A percentile compares a stretch with the other conserved stretches of the same genome.
phyloP scores from a whole-genome alignment of 1,284 basidiomycete genomes.

The Tremellales sp. region DNA sequence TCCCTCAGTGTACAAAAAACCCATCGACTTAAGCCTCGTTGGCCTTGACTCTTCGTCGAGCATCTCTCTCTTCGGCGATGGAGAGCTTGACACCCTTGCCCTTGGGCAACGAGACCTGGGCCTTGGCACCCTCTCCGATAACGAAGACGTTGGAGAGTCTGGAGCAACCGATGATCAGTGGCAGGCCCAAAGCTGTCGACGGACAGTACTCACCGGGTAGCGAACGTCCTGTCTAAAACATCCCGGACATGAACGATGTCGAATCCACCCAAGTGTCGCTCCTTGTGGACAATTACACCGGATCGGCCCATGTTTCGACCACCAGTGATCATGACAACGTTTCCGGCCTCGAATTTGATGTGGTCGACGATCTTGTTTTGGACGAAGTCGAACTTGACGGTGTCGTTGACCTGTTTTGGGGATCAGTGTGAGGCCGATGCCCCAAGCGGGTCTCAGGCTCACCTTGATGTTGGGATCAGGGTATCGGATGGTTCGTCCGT shows the following conservation, averaged over 20 bases:
- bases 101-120: slow-evolving; percentile 95
- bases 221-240: slow-evolving; percentile 89
- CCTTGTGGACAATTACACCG: slow-evolving; percentile 90
- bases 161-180: slow-evolving; percentile 13
- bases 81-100: slow-evolving; percentile 70
- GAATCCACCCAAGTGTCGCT: slow-evolving; percentile 97
- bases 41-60: slow-evolving; percentile 39
- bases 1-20: slow-evolving; percentile 10
- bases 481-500: slow-evolving; percentile 99
- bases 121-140: slow-evolving; percentile 91
- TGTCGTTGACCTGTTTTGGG: slow-evolving; percentile 99
- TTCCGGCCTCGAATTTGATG: slow-evolving; percentile 95
- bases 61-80: slow-evolving; percentile 48
- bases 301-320: slow-evolving; percentile 99
- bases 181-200: slow-evolving; percentile 13
- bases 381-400: slow-evolving; percentile 93
- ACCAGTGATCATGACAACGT: slow-evolving; percentile 96
- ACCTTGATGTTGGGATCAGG: slow-evolving; percentile 91
- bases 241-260: slow-evolving; percentile 98
- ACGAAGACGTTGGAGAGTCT: slow-evolving; percentile 97
- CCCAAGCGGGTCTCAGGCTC: no score
- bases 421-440: no score
- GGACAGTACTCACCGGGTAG: slow-evolving; percentile 71
- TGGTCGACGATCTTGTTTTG: slow-evolving; percentile 92
- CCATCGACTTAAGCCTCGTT: slow-evolving; percentile 35